Evolutionary conservation across 1,284 basidiomycete species (phyloP).

Genomic region (Microbotryomycetes sp.): DNA sequence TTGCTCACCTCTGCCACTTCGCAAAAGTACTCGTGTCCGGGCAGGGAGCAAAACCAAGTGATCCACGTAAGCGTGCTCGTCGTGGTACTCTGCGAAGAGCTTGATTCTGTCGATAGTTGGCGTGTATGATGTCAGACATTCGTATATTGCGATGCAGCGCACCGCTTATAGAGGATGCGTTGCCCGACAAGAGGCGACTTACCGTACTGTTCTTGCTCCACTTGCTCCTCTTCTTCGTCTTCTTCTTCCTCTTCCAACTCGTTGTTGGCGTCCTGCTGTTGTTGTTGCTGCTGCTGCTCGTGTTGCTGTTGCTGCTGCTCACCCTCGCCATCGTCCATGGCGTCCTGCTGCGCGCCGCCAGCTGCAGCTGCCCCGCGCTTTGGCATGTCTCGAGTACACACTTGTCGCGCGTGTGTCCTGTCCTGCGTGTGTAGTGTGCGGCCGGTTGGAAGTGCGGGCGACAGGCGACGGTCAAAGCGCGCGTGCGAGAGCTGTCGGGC

Average conservation of each 20-base stretch:
- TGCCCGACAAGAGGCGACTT: not conserved
- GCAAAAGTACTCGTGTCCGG: conserved; percentile 98
- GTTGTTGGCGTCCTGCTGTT: conserved; percentile 8
- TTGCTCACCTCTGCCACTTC: conserved; percentile 46
- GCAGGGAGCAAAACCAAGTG: conserved; percentile 96
- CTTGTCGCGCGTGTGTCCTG: no score
- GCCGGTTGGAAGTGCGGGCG: no score
- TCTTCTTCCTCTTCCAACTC: conserved; percentile 31
- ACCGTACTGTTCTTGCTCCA: conserved; percentile 26
- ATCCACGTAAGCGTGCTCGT: conserved; percentile 72
- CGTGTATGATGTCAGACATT: not conserved
- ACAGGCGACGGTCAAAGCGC: no score
- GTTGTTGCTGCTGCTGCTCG: not conserved
- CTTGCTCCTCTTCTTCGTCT: conserved; percentile 26
- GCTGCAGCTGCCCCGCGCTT: no score
- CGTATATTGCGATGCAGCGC: not conserved
- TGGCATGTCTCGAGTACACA: no score
- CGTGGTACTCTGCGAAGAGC: conserved; percentile 22
- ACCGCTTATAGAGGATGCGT: not conserved
- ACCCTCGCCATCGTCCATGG: not conserved
- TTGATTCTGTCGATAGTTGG: conserved; percentile 11
- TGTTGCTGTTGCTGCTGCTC: not conserved
- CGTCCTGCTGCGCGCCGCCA: no score
- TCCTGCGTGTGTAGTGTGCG: no score
- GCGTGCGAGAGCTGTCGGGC: no score